Base-by-base conservation (phyloP, 805 yeast species). In the Teunomyces gatunensis region DNA sequence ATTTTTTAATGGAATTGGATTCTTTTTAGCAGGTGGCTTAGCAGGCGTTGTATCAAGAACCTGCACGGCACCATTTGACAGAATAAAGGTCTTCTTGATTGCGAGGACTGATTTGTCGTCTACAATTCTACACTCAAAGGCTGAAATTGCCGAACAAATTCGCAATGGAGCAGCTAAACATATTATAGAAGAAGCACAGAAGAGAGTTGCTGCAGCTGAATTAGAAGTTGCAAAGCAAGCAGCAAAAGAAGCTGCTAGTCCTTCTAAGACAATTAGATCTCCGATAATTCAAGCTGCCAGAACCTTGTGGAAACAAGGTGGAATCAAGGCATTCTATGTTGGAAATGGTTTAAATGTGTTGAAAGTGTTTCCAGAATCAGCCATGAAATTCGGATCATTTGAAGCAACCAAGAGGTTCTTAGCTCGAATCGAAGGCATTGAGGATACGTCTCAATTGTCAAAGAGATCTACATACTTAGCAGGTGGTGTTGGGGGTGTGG, bases 11-110 rank as follows among this genome's bases (percentile, higher is more conserved):
- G 96, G 97, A 28, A 77, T 89, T 51, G 97, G 97, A 0, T 94
- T 82, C 66, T 94, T 94, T 60, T 68, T 91, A 29, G 96, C 97
- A 1, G 99, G 99, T 34, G 99, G 99, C 0, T 65, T 91, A 17
- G 87, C 97, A 1, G 99, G 99, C 1, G 99, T 92, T 2, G 86
- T 94, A 3, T 89, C 97, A 11, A 82, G 99, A 68, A 90, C 98
- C 0, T 86, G 94, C 57, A 94, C 99, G 0, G 99, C 98, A 0
- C 99, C 99, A 9, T 88, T 94, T 54, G 99, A 94, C 65, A 79
- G 99, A 63, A 80, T 94, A 18, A 94, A 94, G 64, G 98, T 94
- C 11, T 94, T 88, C 57, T 71, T 94, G 43, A 94, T 94, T 58
- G 97, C 98, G 1, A 80, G 96, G 64, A 85, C 96, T 0, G 95